Evolutionary conservation across 495 filamentous ascomycete species (phyloP).

Genomic region (Elaphomyces granulatus): DNA sequence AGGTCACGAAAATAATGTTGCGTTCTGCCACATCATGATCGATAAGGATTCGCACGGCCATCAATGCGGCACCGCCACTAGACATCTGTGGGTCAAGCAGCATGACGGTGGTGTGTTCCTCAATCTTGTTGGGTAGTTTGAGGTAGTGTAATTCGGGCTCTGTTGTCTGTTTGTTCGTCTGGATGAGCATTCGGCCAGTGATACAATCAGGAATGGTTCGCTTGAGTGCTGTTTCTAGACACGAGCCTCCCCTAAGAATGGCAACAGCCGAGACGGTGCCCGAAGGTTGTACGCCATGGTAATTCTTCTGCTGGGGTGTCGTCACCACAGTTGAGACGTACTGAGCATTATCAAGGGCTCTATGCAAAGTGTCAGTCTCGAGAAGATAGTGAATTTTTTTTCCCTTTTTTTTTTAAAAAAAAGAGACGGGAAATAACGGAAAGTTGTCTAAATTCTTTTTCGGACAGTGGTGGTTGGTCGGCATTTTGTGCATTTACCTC

Average conservation of each 20-base stretch:
- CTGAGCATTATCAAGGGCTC: conserved; percentile 55
- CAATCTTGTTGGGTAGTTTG: conserved; percentile 56
- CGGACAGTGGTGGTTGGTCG: too few relatives aligned
- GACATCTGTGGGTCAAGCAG: conserved; percentile 90
- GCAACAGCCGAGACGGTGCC: conserved; percentile 75
- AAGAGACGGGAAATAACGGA: too few relatives aligned
- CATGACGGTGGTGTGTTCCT: conserved; percentile 60
- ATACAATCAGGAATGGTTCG: conserved; percentile 85
- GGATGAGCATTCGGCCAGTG: conserved; percentile 78
- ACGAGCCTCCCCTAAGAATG: conserved; percentile 72
- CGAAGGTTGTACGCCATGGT: conserved; percentile 50
- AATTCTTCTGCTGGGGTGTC: conserved; percentile 52
- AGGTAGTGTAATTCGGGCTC: conserved; percentile 89
- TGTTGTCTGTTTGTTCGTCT: conserved; percentile 66
- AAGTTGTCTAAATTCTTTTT: too few relatives aligned
- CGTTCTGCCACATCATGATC: conserved; percentile 87
- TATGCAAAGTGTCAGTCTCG: too few relatives aligned
- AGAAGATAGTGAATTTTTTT: background rate
- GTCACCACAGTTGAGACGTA: conserved; percentile 46
- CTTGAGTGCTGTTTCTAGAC: conserved; percentile 74
- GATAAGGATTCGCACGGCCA: conserved; percentile 87
- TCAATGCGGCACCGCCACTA: conserved; percentile 81
- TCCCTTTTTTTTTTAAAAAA: background rate
- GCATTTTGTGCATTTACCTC: conserved; percentile 41
- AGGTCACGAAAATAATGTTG: conserved; percentile 78